Base-by-base conservation (phyloP, 495 filamentous ascomycete species). In the Daldinia vernicosa region DNA sequence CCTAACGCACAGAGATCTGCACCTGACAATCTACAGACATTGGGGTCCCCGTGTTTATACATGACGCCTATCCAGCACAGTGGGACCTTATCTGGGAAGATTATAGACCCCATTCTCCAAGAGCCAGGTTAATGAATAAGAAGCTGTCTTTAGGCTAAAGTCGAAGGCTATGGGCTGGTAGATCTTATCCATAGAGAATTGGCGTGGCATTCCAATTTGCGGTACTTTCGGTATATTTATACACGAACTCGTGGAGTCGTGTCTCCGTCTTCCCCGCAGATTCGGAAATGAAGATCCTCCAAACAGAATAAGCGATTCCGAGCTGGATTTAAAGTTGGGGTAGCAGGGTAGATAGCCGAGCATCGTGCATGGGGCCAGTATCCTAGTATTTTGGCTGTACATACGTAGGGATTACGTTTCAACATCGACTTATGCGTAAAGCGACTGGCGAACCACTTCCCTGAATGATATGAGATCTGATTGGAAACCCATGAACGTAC, bases 31-130 rank as follows among this genome's bases (percentile, higher is more conserved):
- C 37, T 26, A 47, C 22, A 54, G 50, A 55, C n/a, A 19, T 60
- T 17, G 50, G 35, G 51, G 17, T 59, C 43, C 59, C 17, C 32
- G 6, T 68, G 71, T 75, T 77, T 77, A 77, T 74, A 74, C 67
- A 69, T 62, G 27, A 8, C 33, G 6, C 27, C 19, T 28, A 58
- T 66, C 59, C 59, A 60, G 35, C 54, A 26, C 24, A 24, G 60
- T 53, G 63, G 69, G 40, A 55, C 62, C 56, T 58, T 63, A 8
- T 50, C 55, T 61, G 53, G 45, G 66, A 19, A 59, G 50, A 53
- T 47, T 43, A 64, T n/a, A 39, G 32, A 26, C 55, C 55, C 50
- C 50, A 6, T 51, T 60, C n/a, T 53, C 67, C 63, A 56, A 67
- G 63, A 67, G 43, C 71, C 28, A 60, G 71, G 66, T 74, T 43